These are phyloP conservation scores for Sporobolus alterniflorus DNA, from an alignment of 202 grass and related monocot genomes.

Conservation along the genomic window DNA sequence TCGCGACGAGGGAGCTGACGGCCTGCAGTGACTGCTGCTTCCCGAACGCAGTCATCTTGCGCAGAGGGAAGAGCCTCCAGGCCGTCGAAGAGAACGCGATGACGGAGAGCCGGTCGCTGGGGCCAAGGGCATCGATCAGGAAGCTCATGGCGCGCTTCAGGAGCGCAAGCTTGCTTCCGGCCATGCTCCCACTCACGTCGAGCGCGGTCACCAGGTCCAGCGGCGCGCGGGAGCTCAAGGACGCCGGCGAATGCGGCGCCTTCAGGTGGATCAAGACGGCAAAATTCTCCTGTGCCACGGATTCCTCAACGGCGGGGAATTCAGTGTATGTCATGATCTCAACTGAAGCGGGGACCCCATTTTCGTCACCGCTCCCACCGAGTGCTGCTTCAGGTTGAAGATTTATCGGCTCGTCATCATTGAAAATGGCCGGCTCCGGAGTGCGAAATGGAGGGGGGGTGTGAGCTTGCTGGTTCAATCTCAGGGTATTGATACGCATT, in stretches of 20 bases:
- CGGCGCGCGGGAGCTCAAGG: conserved; percentile 36
- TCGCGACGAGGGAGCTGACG: conserved; percentile 49
- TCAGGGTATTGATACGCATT: no score
- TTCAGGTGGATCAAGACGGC: conserved; percentile 67
- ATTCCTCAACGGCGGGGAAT: conserved; percentile 40
- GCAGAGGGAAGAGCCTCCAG: conserved; percentile 61
- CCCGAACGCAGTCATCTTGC: conserved; percentile 58
- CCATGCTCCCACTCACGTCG: conserved; percentile 82
- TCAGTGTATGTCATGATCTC: conserved; percentile 51
- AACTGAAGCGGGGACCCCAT: conserved; percentile 14
- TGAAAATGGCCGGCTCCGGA: conserved; percentile 35
- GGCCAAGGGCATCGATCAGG: conserved; percentile 65
- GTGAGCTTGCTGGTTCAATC: no score
- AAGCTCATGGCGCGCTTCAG: conserved; percentile 73
- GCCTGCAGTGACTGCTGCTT: conserved; percentile 44
- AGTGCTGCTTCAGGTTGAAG: conserved; percentile 20
- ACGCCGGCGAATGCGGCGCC: conserved; percentile 33
- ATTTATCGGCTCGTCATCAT: conserved; percentile 63
- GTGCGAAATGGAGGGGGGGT: conserved; percentile 28
- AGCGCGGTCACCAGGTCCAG: conserved; percentile 70
- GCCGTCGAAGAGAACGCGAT: conserved; percentile 66
- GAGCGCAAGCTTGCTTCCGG: conserved; percentile 65
- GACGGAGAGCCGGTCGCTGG: conserved; percentile 69
- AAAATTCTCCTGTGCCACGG: conserved; percentile 43
- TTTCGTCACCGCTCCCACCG: not conserved